These are phyloP conservation scores for Brassica balearica DNA, from an alignment of 441 rosid species.

Conservation along the genomic window DNA sequence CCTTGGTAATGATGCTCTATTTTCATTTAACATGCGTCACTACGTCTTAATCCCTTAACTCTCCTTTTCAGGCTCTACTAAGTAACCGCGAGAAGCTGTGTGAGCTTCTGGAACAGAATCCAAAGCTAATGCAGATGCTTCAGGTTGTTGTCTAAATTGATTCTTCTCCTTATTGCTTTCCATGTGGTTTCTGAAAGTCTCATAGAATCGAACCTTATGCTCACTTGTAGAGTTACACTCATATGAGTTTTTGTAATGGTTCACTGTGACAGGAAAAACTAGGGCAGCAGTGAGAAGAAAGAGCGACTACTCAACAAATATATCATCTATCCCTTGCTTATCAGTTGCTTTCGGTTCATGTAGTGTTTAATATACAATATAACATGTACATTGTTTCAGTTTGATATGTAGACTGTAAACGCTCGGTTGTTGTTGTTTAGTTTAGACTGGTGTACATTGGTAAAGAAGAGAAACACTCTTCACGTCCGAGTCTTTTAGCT, in stretches of 20 bases:
- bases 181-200: background rate
- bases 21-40: slow-evolving; percentile 21
- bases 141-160: slow-evolving; percentile 59
- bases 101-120: slow-evolving; percentile 96
- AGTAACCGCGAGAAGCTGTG: slow-evolving; percentile 92
- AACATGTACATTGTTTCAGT: slow-evolving; percentile 44
- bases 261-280: slow-evolving; percentile 71
- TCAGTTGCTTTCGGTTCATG: slow-evolving; percentile 15
- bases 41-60: slow-evolving; percentile 30
- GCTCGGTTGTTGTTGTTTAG: slow-evolving; percentile 39
- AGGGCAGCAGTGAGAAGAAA: slow-evolving; percentile 64
- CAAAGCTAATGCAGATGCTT: slow-evolving; percentile 97
- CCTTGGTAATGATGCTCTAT: slow-evolving; percentile 10
- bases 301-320: slow-evolving; percentile 11
- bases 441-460: slow-evolving; percentile 38
- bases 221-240: slow-evolving; percentile 22
- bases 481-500: background rate
- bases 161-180: background rate
- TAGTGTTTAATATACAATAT: slow-evolving; percentile 13
- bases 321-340: slow-evolving; percentile 8
- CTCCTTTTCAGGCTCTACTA: slow-evolving; percentile 70
- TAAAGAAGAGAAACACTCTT: slow-evolving; percentile 7
- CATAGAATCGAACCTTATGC: background rate
- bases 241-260: slow-evolving; percentile 26
- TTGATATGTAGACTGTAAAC: slow-evolving; percentile 29